These are phyloP conservation scores for Arctium lappa DNA, from an alignment of 129 eudicot genomes.

Conservation along the genomic window DNA sequence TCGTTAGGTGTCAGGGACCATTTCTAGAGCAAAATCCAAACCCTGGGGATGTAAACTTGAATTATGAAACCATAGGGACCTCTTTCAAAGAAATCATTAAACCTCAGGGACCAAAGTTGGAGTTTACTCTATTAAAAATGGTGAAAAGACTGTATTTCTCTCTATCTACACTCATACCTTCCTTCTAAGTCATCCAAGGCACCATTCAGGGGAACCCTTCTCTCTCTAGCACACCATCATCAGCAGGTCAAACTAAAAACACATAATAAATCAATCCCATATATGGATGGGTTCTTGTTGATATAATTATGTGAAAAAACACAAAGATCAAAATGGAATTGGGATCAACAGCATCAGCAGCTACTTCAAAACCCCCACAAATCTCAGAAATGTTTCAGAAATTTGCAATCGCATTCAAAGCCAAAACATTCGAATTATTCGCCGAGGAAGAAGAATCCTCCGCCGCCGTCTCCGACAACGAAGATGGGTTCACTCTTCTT, in stretches of 20 bases:
- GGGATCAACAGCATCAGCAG: slow-evolving; percentile 27
- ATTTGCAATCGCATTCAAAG: slow-evolving; percentile 86
- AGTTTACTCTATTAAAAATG: too few species aligned
- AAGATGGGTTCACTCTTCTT: slow-evolving; percentile 49
- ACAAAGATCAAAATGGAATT: slow-evolving; percentile 50
- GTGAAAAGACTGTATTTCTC: background rate
- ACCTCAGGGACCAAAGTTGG: too few species aligned
- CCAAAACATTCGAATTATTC: slow-evolving; percentile 87
- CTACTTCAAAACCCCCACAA: slow-evolving; percentile 64
- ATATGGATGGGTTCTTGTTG: background rate
- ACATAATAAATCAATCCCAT: background rate
- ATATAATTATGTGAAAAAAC: background rate
- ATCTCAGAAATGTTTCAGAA: slow-evolving; percentile 88
- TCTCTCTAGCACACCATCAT: background rate
- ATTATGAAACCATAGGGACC: too few species aligned
- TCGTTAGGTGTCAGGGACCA: too few species aligned
- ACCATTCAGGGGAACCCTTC: slow-evolving; percentile 15
- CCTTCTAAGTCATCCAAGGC: slow-evolving; percentile 81
- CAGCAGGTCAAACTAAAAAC: background rate
- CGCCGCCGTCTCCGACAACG: slow-evolving; percentile 36
- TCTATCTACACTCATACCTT: slow-evolving; percentile 62
- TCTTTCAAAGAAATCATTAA: too few species aligned
- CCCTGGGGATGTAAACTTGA: too few species aligned
- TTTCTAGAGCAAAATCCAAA: too few species aligned
- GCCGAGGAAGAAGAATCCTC: slow-evolving; percentile 52